Evolutionary conservation across 2,329 filamentous ascomycete species (phyloP).

Genomic region (Elsinoe arachidis): DNA sequence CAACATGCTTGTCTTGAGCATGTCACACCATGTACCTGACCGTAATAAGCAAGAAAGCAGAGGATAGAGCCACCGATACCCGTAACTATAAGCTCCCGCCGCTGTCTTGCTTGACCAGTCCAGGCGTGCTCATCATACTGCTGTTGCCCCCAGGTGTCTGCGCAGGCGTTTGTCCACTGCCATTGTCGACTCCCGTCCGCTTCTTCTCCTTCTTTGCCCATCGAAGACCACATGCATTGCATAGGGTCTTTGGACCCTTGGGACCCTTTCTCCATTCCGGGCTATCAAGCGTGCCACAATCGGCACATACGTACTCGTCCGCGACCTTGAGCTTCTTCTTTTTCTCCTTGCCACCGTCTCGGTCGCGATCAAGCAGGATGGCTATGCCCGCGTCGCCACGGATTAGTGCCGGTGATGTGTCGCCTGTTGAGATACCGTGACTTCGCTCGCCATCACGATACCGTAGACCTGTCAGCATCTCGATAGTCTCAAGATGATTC

Average conservation of each 20-base stretch:
- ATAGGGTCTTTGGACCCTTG: slow-evolving; percentile 84
- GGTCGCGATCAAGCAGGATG: slow-evolving; percentile 71
- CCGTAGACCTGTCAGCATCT: slow-evolving; percentile 81
- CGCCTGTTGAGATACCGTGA: slow-evolving; percentile 77
- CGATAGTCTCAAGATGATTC: slow-evolving; percentile 76
- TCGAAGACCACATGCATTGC: slow-evolving; percentile 73
- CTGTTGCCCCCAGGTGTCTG: slow-evolving; percentile 12
- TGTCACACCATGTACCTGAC: neutral
- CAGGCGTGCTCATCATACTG: slow-evolving; percentile 9
- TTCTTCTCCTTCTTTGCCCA: slow-evolving; percentile 36
- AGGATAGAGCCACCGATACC: neutral
- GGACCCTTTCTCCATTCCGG: slow-evolving; percentile 96
- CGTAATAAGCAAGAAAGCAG: neutral
- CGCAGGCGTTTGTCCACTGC: slow-evolving; percentile 7
- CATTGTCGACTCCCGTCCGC: slow-evolving; percentile 15
- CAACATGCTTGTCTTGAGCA: neutral
- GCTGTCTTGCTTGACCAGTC: slow-evolving; percentile 15
- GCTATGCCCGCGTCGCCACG: slow-evolving; percentile 80
- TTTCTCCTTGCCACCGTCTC: slow-evolving; percentile 67
- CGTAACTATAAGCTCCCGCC: slow-evolving; percentile 13
- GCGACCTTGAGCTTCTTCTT: slow-evolving; percentile 74
- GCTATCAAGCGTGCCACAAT: slow-evolving; percentile 88
- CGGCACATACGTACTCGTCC: slow-evolving; percentile 89
- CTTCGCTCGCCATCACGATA: slow-evolving; percentile 86
- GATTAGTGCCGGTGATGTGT: slow-evolving; percentile 70